Evolutionary conservation across 192 early-diverging fungal species (phyloP), one percentile per base, ranked within the genome.

Genomic region (Coemansia sp.): DNA sequence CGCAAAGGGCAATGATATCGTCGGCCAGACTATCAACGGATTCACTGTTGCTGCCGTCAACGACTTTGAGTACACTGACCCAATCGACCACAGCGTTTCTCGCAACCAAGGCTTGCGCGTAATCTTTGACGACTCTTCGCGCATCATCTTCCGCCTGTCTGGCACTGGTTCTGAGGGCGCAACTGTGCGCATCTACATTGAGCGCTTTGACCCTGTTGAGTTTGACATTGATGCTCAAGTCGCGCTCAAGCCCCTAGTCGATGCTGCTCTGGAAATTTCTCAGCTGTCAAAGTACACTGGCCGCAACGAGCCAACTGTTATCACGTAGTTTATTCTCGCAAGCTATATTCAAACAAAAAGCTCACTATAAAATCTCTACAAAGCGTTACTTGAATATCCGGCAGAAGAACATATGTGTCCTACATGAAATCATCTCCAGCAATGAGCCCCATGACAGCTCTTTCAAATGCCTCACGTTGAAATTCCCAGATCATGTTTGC

Each of bases 161-260:
- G 97, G 97, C 17, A 99, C 97, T 10, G 97, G 97, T 12, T 92
- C 90, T 5, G 92, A 95, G 62, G 97, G 97, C 23, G 97, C 97
- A 0, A 99, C 97, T 57, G 86, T 99, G 31, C 91, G 97, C 67
- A 84, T 99, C 32, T 99, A 99, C 71, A 93, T 98, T 44, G 97
- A 99, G 74, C 93, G 96, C 80, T 81, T 64, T 38, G 86, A 91
- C 61, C 53, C 75, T 5, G 55, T 69, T 21, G 84, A 92, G 60
- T 91, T 87, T 78, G 78, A 81, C 38, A 63, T 74, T 32, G 91
- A 93, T 19, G 90, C 92, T 8, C 94, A 95, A 75, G 80, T 80
- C n/a, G 96, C 94, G 5, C 89, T 99, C 31, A 87, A 92, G 75
- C 92, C 90, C 15, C 80, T 99, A 75, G 95, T 99, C 74, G 80